Percentiles rank a stretch among this genome's conserved stretches.
Conservation (phyloP, 805 yeast species). For the Hanseniaspora guilliermondii region DNA sequence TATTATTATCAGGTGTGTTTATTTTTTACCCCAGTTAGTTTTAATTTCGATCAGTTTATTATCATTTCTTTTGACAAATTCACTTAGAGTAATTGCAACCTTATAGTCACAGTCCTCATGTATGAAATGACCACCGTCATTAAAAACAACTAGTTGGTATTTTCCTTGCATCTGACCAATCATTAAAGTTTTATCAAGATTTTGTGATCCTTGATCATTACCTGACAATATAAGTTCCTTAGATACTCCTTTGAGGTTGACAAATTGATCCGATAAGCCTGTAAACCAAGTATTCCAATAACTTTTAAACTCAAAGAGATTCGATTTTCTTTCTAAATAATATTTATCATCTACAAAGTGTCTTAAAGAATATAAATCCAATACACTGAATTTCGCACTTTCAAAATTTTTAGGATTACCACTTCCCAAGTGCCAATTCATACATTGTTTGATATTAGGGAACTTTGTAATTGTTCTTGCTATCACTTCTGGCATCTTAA, state of each 20-base stretch:
- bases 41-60: conserved; percentile 27
- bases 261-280: conserved; percentile 46
- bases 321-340: conserved; percentile 47
- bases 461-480: conserved; percentile 53
- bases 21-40: conserved; percentile 30
- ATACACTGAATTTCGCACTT: conserved; percentile 70
- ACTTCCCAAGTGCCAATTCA: conserved; percentile 68
- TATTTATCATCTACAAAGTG: conserved; percentile 17
- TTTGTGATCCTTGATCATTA: conserved; percentile 39
- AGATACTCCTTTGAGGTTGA: conserved; percentile 37
- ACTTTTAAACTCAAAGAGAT: conserved; percentile 45
- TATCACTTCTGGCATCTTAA: conserved; percentile 56
- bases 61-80: conserved; percentile 36
- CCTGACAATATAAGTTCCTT: conserved; percentile 76
- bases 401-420: conserved; percentile 40
- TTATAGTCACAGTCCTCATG: conserved; percentile 80
- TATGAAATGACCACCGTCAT: conserved; percentile 80
- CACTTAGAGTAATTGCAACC: conserved; percentile 42
- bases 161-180: conserved; percentile 98
- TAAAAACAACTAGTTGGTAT: conserved; percentile 76
- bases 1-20: background rate
- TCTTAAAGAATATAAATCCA: conserved; percentile 38
- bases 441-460: conserved; percentile 40
- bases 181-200: conserved; percentile 70
- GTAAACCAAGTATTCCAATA: conserved; percentile 81